Evolutionary conservation across 176 grass and related monocot species (phyloP), one percentile per base, ranked within the genome.

Genomic region (Oryza coarctata): DNA sequence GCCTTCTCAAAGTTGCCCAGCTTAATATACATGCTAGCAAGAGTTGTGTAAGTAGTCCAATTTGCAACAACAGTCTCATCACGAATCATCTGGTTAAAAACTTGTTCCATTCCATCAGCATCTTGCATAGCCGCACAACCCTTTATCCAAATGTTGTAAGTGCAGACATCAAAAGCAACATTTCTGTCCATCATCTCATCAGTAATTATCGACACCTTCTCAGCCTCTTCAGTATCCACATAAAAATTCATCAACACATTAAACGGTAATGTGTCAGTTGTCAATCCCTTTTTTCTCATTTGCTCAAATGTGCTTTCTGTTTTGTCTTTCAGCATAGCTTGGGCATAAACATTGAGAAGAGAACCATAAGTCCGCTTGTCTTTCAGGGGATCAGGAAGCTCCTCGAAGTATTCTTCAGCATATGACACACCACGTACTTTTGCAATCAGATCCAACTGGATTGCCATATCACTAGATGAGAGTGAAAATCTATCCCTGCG

Each of bases 221-320:
- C 84, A 86, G 87, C 79, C 67, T 98, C 95, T 41, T 76, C 88
- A 76, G 64, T 20, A 83, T 98, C 87, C 30, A 94, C 87, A 44
- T 98, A 91, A 68, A 98, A 91, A 45, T 94, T 93, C 92, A 98
- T 93, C 82, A 93, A 77, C 74, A 95, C 90, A 86, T 98, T 95
- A 81, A 89, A 98, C n/a, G 88, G 80, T 85, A 93, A 78, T 60
- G 92, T 81, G 68, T 98, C 95, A 33, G 71, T 84, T 47, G 81
- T 72, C 58, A 93, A 94, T 20, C 84, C 88, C 11, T 88, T 98
- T 87, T 70, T 79, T 79, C 79, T 89, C 92, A 95, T 94, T 29
- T 81, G 44, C 32, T 88, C 86, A 85, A 98, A 85, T 17, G 79
- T 88, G 20, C 50, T 55, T 73, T 98, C 75, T 73, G 92, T 94